Base-by-base conservation (phyloP, 129 eudicot genomes). In the Flaveria trinervia region DNA sequence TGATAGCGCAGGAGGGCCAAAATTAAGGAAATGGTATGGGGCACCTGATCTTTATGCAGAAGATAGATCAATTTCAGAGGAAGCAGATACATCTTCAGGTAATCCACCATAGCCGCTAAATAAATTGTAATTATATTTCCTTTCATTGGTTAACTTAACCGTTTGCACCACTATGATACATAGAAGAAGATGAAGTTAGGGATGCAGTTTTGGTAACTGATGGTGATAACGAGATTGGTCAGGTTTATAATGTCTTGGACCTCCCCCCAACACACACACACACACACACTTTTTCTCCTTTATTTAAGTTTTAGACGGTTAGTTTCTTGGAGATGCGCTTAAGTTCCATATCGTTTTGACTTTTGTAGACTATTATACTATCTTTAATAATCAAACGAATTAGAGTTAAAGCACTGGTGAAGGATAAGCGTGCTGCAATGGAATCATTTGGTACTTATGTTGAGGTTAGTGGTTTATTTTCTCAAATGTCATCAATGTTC, bases 21-120 rank as follows among this genome's bases (percentile, higher is more conserved):
- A 94, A 83, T 76, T 94, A 70, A 89, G 99, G 79, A 94, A 86
- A 81, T 94, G 99, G 99, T 94, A 94, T 18, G 99, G 99, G 68
- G 99, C 99, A 84, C 92, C 99, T 64, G 94, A 83, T 52, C 84
- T 82, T 46, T 73, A 81, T 65, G 68, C 89, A 6, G 86, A 86
- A 66, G 94, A 84, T 84, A 89, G 82, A 83, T 77, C 89, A 62
- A 65, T 7, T 75, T 54, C 60, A 51, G 86, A 83, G 73, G 86
- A 87, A 79, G 85, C 88, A 25, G 89, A 87, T 78, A 79, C 64
- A 36, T 71, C 83, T 72, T 71, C 85, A 72, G 94, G 99, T 91
- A 76, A 61, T 83, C 11, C 10, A 44, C 15, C 41, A 22, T 33
- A 52, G 76, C 52, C 43, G 72, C 52, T 4, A 4, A 60, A 44